Evolutionary conservation across 73 alveolate genomes (phyloP).

Genomic region (Blepharisma stoltei): DNA sequence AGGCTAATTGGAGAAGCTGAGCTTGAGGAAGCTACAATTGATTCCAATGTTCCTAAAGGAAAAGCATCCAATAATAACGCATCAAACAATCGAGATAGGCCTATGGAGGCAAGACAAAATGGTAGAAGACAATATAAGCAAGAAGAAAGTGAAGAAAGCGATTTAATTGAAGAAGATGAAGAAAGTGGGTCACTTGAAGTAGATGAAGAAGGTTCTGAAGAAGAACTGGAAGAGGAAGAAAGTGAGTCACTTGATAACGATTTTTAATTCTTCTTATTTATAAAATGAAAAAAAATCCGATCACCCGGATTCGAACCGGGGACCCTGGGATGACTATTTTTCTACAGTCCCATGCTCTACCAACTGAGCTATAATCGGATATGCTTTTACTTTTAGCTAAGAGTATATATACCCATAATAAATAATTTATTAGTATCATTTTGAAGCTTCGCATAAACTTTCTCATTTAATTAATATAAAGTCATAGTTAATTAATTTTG

Average conservation of each 20-base stretch:
- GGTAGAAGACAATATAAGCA: neutral
- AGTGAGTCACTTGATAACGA: slow-evolving; percentile 52
- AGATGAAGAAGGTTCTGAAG: slow-evolving; percentile 44
- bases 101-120: slow-evolving; percentile 9
- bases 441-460: too few relatives aligned
- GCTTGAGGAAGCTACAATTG: neutral
- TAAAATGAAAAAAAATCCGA: too few relatives aligned
- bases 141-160: slow-evolving; percentile 56
- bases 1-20: neutral
- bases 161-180: slow-evolving; percentile 48
- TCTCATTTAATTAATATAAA: too few relatives aligned
- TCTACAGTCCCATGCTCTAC: too few relatives aligned
- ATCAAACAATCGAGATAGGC: neutral
- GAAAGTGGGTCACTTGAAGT: slow-evolving; percentile 53
- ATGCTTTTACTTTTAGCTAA: too few relatives aligned
- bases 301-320: too few relatives aligned
- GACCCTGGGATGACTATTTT: too few relatives aligned
- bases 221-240: slow-evolving; percentile 40
- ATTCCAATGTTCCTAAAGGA: too few relatives aligned
- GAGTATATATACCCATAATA: too few relatives aligned
- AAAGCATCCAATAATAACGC: neutral
- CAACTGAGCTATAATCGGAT: too few relatives aligned
- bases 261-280: neutral
- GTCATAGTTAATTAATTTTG: too few relatives aligned
- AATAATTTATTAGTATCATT: too few relatives aligned